These are phyloP conservation scores for Eutypella sp. DNA, from an alignment of 2,329 filamentous ascomycete species.

Conservation along the genomic window DNA sequence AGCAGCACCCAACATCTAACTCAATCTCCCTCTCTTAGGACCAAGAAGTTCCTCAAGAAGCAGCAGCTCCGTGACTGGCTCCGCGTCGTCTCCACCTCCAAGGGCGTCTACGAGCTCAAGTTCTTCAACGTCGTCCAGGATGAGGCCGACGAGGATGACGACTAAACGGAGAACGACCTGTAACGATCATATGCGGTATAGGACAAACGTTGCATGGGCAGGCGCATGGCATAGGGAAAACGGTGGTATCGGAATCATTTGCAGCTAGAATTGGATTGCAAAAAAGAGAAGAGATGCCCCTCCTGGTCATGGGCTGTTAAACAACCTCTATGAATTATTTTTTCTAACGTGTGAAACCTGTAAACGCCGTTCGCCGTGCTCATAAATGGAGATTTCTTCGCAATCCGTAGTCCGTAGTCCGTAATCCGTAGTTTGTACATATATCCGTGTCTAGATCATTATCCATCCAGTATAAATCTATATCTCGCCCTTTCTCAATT, in stretches of 20 bases:
- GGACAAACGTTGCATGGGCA: not conserved
- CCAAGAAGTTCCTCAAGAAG: conserved; percentile 99
- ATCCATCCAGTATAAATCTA: not conserved
- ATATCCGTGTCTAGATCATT: conserved; percentile 1
- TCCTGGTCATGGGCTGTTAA: not conserved
- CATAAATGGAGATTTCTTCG: too few relatives aligned
- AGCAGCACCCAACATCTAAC: too few relatives aligned
- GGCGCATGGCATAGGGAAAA: not conserved
- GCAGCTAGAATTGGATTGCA: conserved; percentile 1
- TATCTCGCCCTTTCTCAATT: conserved; percentile 1
- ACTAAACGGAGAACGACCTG: conserved; percentile 61
- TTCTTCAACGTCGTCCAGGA: conserved; percentile 99
- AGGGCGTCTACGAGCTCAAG: conserved; percentile 98
- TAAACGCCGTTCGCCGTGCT: too few relatives aligned
- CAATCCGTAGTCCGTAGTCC: not conserved
- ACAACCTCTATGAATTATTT: not conserved
- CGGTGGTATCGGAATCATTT: not conserved
- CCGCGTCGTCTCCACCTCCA: conserved; percentile 94
- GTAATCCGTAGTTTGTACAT: not conserved
- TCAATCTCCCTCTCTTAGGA: conserved; percentile 51
- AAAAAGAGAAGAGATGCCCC: not conserved
- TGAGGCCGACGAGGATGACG: conserved; percentile 95
- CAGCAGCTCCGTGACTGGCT: conserved; percentile 99
- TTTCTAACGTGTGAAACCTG: too few relatives aligned
- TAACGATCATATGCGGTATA: not conserved